Evolutionary conservation across 2,329 filamentous ascomycete genomes (phyloP).

Genomic region (Geosmithia flava): DNA sequence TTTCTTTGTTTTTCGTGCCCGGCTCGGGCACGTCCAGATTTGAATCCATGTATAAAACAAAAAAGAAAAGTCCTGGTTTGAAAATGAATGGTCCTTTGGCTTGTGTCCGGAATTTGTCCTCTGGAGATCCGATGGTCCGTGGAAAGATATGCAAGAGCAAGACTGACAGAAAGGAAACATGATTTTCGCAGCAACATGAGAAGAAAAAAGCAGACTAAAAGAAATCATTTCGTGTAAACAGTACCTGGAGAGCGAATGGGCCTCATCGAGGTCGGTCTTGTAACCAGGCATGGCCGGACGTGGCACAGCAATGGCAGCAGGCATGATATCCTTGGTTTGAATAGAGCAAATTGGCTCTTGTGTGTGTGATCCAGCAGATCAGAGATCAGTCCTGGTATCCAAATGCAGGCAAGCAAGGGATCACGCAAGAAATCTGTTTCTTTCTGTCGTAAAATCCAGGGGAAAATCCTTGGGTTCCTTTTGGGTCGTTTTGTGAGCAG

Average conservation of each 20-base stretch:
- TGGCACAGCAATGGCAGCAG: slow-evolving; percentile 32
- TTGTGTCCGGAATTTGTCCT: not conserved
- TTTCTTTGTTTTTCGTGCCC: not conserved
- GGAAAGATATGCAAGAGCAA: slow-evolving; percentile 2
- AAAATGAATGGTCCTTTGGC: not conserved
- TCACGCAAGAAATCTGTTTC: slow-evolving; percentile 1
- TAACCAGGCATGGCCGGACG: slow-evolving; percentile 41
- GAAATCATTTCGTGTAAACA: slow-evolving; percentile 27
- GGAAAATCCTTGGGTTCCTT: slow-evolving; percentile 12
- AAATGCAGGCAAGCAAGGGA: slow-evolving; percentile 13
- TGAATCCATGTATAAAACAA: not conserved
- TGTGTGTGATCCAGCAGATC: slow-evolving; percentile 12
- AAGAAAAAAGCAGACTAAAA: slow-evolving; percentile 25
- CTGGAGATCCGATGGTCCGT: not conserved
- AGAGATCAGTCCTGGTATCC: slow-evolving; percentile 8
- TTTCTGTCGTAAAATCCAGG: slow-evolving; percentile 14
- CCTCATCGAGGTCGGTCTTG: slow-evolving; percentile 46
- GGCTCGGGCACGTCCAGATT: slow-evolving; percentile 1
- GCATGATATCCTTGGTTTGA: slow-evolving; percentile 30
- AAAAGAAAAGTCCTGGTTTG: not conserved
- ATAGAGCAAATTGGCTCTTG: slow-evolving; percentile 12
- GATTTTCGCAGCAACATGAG: slow-evolving; percentile 13
- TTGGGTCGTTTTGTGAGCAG: not conserved
- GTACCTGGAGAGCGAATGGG: slow-evolving; percentile 50
- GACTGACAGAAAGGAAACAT: slow-evolving; percentile 13